phyloP scores from a whole-genome alignment of 139 green algal species.

The Ulvella scutata region DNA sequence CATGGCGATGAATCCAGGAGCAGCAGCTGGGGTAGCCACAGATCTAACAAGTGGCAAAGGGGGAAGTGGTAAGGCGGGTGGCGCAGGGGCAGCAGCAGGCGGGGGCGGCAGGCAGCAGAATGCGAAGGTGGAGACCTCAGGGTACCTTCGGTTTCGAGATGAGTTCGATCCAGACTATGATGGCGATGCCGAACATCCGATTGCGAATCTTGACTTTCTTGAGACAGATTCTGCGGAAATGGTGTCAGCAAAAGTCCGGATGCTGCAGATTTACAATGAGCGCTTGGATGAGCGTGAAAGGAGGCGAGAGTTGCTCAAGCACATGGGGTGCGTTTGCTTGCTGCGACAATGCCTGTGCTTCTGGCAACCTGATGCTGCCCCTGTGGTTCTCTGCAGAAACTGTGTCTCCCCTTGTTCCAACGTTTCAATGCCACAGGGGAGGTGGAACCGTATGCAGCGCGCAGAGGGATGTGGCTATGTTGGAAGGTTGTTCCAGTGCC shows the following conservation, averaged over 20 bases:
- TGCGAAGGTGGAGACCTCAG: slow-evolving; percentile 28
- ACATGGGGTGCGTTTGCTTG: slow-evolving; percentile 33
- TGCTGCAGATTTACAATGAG: slow-evolving; percentile 79
- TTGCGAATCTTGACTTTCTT: slow-evolving; percentile 48
- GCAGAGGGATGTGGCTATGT: too few species aligned
- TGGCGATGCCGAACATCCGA: slow-evolving; percentile 61
- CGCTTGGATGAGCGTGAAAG: slow-evolving; percentile 45
- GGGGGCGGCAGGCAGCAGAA: neutral
- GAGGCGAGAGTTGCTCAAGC: slow-evolving; percentile 52
- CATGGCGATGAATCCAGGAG: neutral
- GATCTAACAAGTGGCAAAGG: neutral
- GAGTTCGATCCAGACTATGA: slow-evolving; percentile 95
- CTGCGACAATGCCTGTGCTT: too few species aligned
- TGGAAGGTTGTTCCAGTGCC: too few species aligned
- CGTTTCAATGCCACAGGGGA: too few species aligned
- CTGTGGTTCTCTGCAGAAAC: too few species aligned
- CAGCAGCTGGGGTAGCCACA: neutral
- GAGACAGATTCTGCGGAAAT: slow-evolving; percentile 37
- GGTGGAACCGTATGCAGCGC: too few species aligned
- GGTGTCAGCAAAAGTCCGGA: slow-evolving; percentile 39
- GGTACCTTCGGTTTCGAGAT: slow-evolving; percentile 71
- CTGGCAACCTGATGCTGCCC: too few species aligned
- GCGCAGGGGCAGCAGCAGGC: neutral
- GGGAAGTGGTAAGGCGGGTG: neutral
- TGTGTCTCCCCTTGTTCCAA: too few species aligned